Base-by-base conservation (phyloP, 2,329 filamentous ascomycete genomes). In the Teratosphaeriaceae sp. region DNA sequence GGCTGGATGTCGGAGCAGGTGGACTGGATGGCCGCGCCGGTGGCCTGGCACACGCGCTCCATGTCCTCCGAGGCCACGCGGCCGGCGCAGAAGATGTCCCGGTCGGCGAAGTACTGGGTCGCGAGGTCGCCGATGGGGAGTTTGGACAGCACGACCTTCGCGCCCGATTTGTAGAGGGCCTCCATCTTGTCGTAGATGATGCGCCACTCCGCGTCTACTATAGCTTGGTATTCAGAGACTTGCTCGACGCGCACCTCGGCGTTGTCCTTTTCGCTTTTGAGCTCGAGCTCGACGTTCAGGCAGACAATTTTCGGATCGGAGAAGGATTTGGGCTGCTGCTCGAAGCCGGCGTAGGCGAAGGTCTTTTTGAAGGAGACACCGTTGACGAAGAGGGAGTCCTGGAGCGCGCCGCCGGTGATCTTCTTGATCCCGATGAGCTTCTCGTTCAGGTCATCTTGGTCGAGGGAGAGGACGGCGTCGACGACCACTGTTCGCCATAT, bases 101-200 rank as follows among this genome's bases (percentile, higher is more conserved):
- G 84, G 73, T 98, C 92, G 54, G 92, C 92, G 62, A 98, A 98
- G 47, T 71, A 79, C 73, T 98, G 92, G 43, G 92, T 98, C 47
- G 92, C 92, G 62, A 98, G 72, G 73, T 98, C 92, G 61, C 92
- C 92, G 61, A 98, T 97, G 30, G 92, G 92, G 49, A 97, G 76
- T 72, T 96, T 97, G 70, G 88, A 95, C 45, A 98, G 81, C 31
- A 98, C 88, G 40, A 98, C 88, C 78, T 96, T 95, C 52, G 92
- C 92, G 42, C 92, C 92, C 5, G 90, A 96, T 69, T 90, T 82
- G 76, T 90, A 79, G 42, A 95, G 72, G 38, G 90, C 87, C 72
- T 98, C 92, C 65, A 98, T 85, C 77, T 98, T 98, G 75, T 96
- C 90, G 80, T 84, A 97, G 67, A 98, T 98, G 64, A 98, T 98